phyloP scores from a whole-genome alignment of 2,329 filamentous ascomycete species.

The Xylariaceae sp. region DNA sequence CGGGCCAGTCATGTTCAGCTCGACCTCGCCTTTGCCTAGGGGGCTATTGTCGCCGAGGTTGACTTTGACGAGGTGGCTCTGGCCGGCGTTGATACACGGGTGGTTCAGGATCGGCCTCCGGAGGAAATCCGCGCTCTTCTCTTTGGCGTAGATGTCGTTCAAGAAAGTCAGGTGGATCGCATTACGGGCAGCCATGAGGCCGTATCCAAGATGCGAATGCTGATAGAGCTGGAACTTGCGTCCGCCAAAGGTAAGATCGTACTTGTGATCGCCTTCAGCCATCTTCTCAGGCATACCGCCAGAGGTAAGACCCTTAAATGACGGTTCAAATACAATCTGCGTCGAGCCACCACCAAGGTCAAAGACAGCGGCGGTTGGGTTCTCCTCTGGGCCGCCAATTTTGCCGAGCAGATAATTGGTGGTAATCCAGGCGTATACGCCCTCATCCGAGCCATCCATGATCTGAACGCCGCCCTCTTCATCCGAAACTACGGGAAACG shows the following conservation, averaged over 20 bases:
- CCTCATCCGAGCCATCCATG: constrained; percentile 96
- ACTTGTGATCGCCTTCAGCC: constrained; percentile 90
- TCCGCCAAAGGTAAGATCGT: constrained; percentile 83
- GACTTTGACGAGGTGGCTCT: constrained; percentile 67
- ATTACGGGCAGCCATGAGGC: constrained; percentile 89
- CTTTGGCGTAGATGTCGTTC: constrained; percentile 60
- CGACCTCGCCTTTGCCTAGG: constrained; percentile 55
- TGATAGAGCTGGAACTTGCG: constrained; percentile 92
- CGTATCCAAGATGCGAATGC: constrained; percentile 95
- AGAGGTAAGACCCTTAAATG: constrained; percentile 65
- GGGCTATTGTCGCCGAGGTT: constrained; percentile 61
- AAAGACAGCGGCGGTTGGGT: constrained; percentile 87
- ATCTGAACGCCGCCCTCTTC: constrained; percentile 86
- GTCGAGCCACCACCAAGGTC: constrained; percentile 96
- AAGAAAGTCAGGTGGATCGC: constrained; percentile 74
- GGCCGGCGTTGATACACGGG: constrained; percentile 71
- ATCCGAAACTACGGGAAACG: constrained; percentile 85
- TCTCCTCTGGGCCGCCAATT: constrained; percentile 87
- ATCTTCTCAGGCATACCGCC: constrained; percentile 84
- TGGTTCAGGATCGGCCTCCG: constrained; percentile 36
- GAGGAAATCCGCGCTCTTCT: constrained; percentile 42
- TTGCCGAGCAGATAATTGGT: constrained; percentile 98
- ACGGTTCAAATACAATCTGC: constrained; percentile 97
- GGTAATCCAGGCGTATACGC: constrained; percentile 98
- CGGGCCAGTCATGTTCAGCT: constrained; percentile 85